A percentile compares a stretch with the other conserved stretches of the same genome.
phyloP scores from a whole-genome alignment of 805 yeast genomes.

The Nakazawaea ambrosiae region DNA sequence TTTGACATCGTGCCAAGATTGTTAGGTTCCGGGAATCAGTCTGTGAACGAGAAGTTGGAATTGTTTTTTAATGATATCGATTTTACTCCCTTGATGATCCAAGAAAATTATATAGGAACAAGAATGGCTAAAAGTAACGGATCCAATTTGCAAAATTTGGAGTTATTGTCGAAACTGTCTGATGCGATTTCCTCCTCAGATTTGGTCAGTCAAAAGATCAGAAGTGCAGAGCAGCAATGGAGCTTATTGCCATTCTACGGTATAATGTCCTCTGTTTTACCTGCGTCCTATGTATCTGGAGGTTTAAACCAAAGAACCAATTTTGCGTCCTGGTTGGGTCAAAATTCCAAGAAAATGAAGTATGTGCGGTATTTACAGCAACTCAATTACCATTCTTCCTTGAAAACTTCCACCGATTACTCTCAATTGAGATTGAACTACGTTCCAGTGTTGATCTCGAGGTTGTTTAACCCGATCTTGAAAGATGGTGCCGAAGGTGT shows the following conservation, averaged over 20 bases:
- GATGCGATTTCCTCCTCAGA: constrained; percentile 84
- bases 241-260: constrained; percentile 89
- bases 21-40: constrained; percentile 53
- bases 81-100: constrained; percentile 91
- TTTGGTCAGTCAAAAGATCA: constrained; percentile 70
- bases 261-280: constrained; percentile 75
- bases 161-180: constrained; percentile 70
- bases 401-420: constrained; percentile 72
- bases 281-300: constrained; percentile 72
- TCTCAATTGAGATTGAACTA: constrained; percentile 70
- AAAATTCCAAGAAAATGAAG: constrained; percentile 78
- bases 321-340: constrained; percentile 86
- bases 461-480: constrained; percentile 53
- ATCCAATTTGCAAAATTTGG: constrained; percentile 45
- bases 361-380: constrained; percentile 76
- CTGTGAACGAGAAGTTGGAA: constrained; percentile 76
- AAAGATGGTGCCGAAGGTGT: constrained; percentile 56
- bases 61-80: constrained; percentile 92
- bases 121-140: constrained; percentile 39
- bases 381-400: constrained; percentile 78
- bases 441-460: constrained; percentile 55
- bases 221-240: constrained; percentile 93
- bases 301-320: constrained; percentile 58
- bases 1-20: constrained; percentile 78
- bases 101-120: constrained; percentile 79